Evolutionary conservation across 495 filamentous ascomycete species (phyloP), one percentile per base, ranked within the genome.

Genomic region (Neurospora intermedia): DNA sequence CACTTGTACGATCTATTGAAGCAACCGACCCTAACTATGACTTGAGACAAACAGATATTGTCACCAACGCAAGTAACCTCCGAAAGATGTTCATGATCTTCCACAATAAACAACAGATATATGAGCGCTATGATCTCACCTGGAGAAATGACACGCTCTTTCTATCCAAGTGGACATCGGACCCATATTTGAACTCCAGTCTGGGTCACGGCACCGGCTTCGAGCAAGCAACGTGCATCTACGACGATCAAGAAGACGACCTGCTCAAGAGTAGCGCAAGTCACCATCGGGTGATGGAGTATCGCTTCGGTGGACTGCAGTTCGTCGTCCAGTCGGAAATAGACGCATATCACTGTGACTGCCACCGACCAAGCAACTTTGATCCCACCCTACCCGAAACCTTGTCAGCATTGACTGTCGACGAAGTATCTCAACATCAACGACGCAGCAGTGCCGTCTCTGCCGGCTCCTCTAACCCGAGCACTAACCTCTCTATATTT

Each of bases 261-360:
- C 23, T 73, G 8, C 69, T 80, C 18, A 69, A 62, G 15, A 4
- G n/a, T 20, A 78, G 77, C 71, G 41, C 70, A 7, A 79, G 76
- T 62, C 78, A 80, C 54, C 77, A 80, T 48, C 75, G 75, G 5
- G 78, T 80, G 0, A 73, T 77, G n/a, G 27, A 74, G 2, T 80
- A 78, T 69, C 7, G 31, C 31, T 76, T 80, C 39, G 75, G 69
- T 5, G 75, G 73, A 5, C 39, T 80, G 54, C 70, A 71, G 15
- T 72, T 69, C 10, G 69, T 78, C 3, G 73, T 80, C 0, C 78
- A 80, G 72, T 74, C 73, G 46, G 78, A 80, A 48, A 75, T 77
- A 0, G 78, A 80, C 20, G 78, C 48, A 0, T 77, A 76, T 54
- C 70, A 72, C 70, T 79, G 77, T 59, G 69, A 45, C 18, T 73